Conservation (phyloP, 805 yeast genomes). For the Yarrowia deformans region DNA sequence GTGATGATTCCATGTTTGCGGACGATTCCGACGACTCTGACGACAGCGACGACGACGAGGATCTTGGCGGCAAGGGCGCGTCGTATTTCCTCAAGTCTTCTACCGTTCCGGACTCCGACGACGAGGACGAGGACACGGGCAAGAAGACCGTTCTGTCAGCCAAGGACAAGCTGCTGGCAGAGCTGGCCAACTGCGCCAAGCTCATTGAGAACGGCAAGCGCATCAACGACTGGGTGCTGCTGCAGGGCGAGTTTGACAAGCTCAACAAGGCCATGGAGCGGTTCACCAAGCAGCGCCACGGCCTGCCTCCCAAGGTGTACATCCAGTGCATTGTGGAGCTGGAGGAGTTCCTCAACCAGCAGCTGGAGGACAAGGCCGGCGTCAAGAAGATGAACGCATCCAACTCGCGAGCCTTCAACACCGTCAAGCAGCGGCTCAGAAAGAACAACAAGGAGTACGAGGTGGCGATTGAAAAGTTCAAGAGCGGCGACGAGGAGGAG, state of each 20-base stretch:
- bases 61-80: constrained; percentile 50
- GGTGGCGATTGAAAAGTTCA: constrained; percentile 63
- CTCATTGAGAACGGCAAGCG: constrained; percentile 72
- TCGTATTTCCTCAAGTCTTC: constrained; percentile 49
- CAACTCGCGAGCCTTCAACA: constrained; percentile 85
- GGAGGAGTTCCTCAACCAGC: constrained; percentile 69
- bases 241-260: constrained; percentile 77
- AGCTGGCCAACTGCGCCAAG: constrained; percentile 71
- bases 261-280: constrained; percentile 70
- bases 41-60: constrained; percentile 51
- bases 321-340: constrained; percentile 72
- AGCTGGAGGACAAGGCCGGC: constrained; percentile 60
- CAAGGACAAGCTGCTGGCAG: constrained; percentile 89
- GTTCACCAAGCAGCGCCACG: constrained; percentile 73
- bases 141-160: constrained; percentile 91
- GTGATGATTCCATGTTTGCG: constrained; percentile 56
- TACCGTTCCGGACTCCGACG: constrained; percentile 59
- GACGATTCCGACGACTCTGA: constrained; percentile 49
- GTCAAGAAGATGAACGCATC: constrained; percentile 76
- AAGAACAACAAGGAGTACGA: constrained; percentile 77
- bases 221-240: constrained; percentile 79
- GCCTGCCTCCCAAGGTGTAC: constrained; percentile 73
- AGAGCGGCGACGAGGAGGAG: constrained; percentile 60
- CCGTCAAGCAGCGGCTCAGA: constrained; percentile 85
- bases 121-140: constrained; percentile 65